Evolutionary conservation across 2,329 filamentous ascomycete genomes (phyloP).

Genomic region (Dichotomopilus funicola): DNA sequence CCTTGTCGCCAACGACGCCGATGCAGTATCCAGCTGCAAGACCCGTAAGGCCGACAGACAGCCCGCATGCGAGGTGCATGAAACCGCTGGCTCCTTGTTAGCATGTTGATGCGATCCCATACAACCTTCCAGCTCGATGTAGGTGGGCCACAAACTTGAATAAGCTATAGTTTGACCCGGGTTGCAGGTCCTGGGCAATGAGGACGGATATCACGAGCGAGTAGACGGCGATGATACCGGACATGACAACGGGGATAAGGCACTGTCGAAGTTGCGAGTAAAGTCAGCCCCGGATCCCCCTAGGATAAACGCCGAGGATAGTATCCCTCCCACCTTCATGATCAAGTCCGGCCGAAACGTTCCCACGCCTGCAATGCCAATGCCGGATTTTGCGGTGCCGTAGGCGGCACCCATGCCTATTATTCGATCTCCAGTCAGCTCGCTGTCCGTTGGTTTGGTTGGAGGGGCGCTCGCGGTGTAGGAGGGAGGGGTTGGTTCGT

Average conservation of each 20-base stretch:
- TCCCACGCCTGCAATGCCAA: slow-evolving; percentile 79
- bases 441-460: slow-evolving; percentile 1
- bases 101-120: background rate
- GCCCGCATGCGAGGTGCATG: slow-evolving; percentile 85
- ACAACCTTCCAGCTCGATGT: background rate
- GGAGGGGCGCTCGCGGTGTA: background rate
- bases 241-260: slow-evolving; percentile 90
- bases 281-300: background rate
- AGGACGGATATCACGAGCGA: slow-evolving; percentile 94
- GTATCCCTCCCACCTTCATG: slow-evolving; percentile 62
- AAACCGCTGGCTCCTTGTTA: slow-evolving; percentile 57
- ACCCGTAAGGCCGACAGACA: slow-evolving; percentile 87
- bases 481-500: slow-evolving; percentile 32
- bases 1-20: slow-evolving; percentile 88
- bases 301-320: background rate
- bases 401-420: slow-evolving; percentile 70
- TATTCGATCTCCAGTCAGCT: slow-evolving; percentile 16
- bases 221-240: slow-evolving; percentile 97
- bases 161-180: slow-evolving; percentile 63
- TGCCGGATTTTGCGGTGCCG: slow-evolving; percentile 81
- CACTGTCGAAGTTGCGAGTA: slow-evolving; percentile 44
- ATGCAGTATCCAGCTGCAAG: slow-evolving; percentile 95
- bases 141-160: slow-evolving; percentile 57
- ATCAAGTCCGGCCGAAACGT: slow-evolving; percentile 81
- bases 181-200: slow-evolving; percentile 76